phyloP scores from a whole-genome alignment of 2,329 filamentous ascomycete species.

The Arthrinium puccinioides region DNA sequence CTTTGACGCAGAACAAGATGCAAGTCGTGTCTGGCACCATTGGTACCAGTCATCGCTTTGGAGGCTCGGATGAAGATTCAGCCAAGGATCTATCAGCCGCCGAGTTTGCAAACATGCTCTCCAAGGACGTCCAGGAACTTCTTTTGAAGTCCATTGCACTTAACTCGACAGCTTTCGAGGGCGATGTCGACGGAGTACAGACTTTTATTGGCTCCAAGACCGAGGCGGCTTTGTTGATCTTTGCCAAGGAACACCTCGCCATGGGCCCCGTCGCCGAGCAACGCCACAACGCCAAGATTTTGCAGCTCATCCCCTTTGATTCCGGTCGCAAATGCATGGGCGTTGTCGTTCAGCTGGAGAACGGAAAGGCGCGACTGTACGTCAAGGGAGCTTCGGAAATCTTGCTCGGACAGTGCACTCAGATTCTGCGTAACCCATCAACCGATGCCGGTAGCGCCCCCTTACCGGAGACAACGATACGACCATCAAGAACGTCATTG shows the following conservation, averaged over 20 bases:
- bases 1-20: constrained; percentile 63
- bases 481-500: constrained; percentile 60
- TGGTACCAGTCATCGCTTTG: constrained; percentile 49
- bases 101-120: constrained; percentile 40
- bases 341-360: constrained; percentile 43
- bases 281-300: constrained; percentile 49
- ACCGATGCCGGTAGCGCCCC: constrained; percentile 31
- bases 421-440: constrained; percentile 42
- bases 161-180: constrained; percentile 72
- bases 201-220: constrained; percentile 74
- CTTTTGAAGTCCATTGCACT: constrained; percentile 53
- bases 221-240: constrained; percentile 65
- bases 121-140: constrained; percentile 40
- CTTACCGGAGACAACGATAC: constrained; percentile 47
- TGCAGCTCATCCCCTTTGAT: constrained; percentile 69
- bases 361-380: constrained; percentile 47
- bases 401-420: constrained; percentile 48
- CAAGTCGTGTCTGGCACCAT: constrained; percentile 55
- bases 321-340: constrained; percentile 70
- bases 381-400: constrained; percentile 62
- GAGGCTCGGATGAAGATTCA: constrained; percentile 17
- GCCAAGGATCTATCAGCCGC: constrained; percentile 30
- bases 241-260: constrained; percentile 58
- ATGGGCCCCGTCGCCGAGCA: constrained; percentile 60
- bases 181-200: constrained; percentile 57